Conservation (phyloP, 371 early-diverging fungal species). For the Parasitella parasitica region DNA sequence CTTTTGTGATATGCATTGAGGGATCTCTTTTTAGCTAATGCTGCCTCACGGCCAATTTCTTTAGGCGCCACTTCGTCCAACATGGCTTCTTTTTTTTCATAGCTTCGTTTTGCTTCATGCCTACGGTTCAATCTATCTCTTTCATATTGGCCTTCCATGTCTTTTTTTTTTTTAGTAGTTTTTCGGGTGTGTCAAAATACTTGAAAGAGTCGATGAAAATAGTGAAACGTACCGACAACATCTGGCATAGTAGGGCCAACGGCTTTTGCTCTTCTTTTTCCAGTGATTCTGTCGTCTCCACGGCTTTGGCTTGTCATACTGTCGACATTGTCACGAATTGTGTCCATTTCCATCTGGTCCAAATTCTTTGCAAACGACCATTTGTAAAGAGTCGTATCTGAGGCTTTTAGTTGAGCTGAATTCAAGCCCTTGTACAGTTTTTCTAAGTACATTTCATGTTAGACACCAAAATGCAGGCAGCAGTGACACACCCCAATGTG, state of each 20-base stretch:
- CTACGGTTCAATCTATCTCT: conserved; percentile 46
- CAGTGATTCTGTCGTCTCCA: conserved; percentile 12
- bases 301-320: conserved; percentile 50
- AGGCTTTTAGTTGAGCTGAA: conserved; percentile 60
- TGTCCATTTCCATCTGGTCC: conserved; percentile 58
- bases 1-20: conserved; percentile 64
- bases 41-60: conserved; percentile 77
- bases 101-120: conserved; percentile 47
- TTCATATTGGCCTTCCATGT: conserved; percentile 62
- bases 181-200: too few species aligned
- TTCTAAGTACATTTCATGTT: conserved; percentile 28
- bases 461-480: background rate
- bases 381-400: conserved; percentile 68
- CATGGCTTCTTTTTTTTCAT: conserved; percentile 59
- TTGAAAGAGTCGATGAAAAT: too few species aligned
- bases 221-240: background rate
- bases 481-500: background rate
- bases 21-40: conserved; percentile 65
- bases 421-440: conserved; percentile 70
- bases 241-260: conserved; percentile 39
- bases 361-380: conserved; percentile 77
- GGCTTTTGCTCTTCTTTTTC: conserved; percentile 21
- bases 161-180: background rate
- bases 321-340: conserved; percentile 62
- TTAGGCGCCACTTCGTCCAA: conserved; percentile 84